Evolutionary conservation across 2,329 filamentous ascomycete species (phyloP).

Genomic region (Epichloe uncinata): DNA sequence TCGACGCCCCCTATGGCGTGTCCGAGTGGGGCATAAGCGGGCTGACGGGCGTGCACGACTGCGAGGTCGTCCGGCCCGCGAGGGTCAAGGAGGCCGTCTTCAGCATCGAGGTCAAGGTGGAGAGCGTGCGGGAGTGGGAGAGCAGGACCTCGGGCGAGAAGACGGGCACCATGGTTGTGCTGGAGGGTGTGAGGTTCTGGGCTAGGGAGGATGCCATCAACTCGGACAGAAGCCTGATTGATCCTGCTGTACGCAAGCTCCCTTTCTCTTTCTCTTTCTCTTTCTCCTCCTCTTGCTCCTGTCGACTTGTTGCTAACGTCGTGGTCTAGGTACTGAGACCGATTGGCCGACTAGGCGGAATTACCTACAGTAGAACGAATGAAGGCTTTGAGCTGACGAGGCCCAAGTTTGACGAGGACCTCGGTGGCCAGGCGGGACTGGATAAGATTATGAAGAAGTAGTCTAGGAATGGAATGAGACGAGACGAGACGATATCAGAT

Average conservation of each 20-base stretch:
- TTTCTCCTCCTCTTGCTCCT: not conserved
- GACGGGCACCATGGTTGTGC: constrained; percentile 58
- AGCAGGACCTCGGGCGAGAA: constrained; percentile 60
- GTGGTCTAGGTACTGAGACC: constrained; percentile 50
- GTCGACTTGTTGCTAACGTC: not conserved
- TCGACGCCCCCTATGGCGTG: constrained; percentile 64
- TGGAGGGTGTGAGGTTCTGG: constrained; percentile 84
- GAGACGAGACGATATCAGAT: too few species aligned
- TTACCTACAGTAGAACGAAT: constrained; percentile 62
- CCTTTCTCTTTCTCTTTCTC: not conserved
- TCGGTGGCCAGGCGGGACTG: constrained; percentile 38
- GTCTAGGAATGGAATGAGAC: too few species aligned
- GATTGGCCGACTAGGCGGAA: constrained; percentile 68
- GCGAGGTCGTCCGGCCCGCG: constrained; percentile 51
- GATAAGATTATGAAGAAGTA: constrained; percentile 26
- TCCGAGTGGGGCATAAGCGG: constrained; percentile 73
- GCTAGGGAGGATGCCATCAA: constrained; percentile 84
- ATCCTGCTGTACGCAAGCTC: constrained; percentile 49
- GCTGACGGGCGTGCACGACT: constrained; percentile 46
- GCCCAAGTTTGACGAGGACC: constrained; percentile 40
- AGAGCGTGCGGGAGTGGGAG: constrained; percentile 66
- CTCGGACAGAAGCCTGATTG: constrained; percentile 58
- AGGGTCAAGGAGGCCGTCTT: constrained; percentile 76
- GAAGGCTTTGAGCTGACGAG: constrained; percentile 61
- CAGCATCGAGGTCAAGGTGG: constrained; percentile 65